Percentiles rank a stretch among this genome's conserved stretches.
These are phyloP conservation scores for Murraya paniculata DNA, from an alignment of 345 rosid species.

Conservation along the genomic window DNA sequence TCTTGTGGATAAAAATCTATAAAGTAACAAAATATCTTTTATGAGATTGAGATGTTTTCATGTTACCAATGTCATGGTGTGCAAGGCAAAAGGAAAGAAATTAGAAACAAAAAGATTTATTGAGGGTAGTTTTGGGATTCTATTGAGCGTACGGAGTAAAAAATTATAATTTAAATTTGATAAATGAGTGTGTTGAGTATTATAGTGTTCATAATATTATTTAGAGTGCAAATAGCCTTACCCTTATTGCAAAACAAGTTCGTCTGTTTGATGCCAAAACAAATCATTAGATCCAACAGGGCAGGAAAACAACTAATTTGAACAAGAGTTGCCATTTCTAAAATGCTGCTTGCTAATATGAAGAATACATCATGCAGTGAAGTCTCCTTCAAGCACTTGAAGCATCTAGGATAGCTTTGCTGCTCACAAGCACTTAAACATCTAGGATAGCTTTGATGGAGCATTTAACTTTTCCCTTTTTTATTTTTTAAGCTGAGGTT, in stretches of 20 bases:
- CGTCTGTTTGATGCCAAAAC: background rate
- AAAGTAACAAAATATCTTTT: too few species aligned
- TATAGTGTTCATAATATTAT: too few species aligned
- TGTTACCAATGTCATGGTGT: too few species aligned
- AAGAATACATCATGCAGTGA: background rate
- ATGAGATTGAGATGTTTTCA: too few species aligned
- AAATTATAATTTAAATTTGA: too few species aligned
- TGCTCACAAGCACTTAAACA: background rate
- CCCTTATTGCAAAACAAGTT: background rate
- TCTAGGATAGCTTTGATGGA: background rate
- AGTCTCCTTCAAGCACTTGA: background rate
- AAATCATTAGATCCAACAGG: background rate
- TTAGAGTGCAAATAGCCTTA: too few species aligned
- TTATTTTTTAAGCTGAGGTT: background rate
- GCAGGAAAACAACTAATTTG: background rate
- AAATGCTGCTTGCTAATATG: background rate
- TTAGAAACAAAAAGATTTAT: too few species aligned
- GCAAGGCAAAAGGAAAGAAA: too few species aligned
- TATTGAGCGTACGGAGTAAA: too few species aligned
- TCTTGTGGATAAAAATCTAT: too few species aligned
- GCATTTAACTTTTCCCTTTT: background rate
- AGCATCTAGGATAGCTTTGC: background rate
- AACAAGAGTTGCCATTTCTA: background rate
- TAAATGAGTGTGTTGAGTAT: too few species aligned
- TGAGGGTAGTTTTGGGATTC: too few species aligned